These are phyloP conservation scores for Stachybotrys echinatus DNA, from an alignment of 2,329 filamentous ascomycete species.

Conservation along the genomic window DNA sequence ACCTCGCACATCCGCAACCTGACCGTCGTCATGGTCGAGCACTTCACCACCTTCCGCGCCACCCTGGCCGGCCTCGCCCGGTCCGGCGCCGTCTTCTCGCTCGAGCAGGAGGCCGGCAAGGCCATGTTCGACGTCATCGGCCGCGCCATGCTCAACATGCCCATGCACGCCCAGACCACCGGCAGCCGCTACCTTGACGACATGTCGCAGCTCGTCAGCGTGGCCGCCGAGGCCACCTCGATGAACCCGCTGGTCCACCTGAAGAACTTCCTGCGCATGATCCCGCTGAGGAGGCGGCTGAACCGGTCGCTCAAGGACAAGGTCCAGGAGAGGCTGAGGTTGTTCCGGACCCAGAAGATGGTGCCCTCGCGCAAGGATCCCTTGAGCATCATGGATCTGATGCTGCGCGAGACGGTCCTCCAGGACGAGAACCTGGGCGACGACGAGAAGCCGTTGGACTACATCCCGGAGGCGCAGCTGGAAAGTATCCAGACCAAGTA, in stretches of 20 bases:
- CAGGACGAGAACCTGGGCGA: slow-evolving; percentile 1
- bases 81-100: slow-evolving; percentile 11
- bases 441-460: background rate
- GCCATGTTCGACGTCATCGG: slow-evolving; percentile 17
- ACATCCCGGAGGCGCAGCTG: slow-evolving; percentile 4
- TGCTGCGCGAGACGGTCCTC: slow-evolving; percentile 13
- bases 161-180: slow-evolving; percentile 11
- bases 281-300: slow-evolving; percentile 1
- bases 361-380: slow-evolving; percentile 9
- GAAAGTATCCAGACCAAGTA: slow-evolving; percentile 13
- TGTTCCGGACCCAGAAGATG: slow-evolving; percentile 10
- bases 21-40: slow-evolving; percentile 16
- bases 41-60: slow-evolving; percentile 15
- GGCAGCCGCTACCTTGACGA: slow-evolving; percentile 10
- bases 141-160: slow-evolving; percentile 13
- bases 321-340: slow-evolving; percentile 5
- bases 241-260: background rate
- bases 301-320: slow-evolving; percentile 2
- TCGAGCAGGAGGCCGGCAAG: slow-evolving; percentile 14
- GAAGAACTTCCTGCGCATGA: background rate
- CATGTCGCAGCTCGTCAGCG: slow-evolving; percentile 6
- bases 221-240: slow-evolving; percentile 1
- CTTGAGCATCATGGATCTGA: slow-evolving; percentile 14
- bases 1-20: slow-evolving; percentile 16
- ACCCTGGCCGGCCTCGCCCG: slow-evolving; percentile 6